Evolutionary conservation across 2,329 filamentous ascomycete species (phyloP).

Genomic region (Gaeumannomyces tritici): DNA sequence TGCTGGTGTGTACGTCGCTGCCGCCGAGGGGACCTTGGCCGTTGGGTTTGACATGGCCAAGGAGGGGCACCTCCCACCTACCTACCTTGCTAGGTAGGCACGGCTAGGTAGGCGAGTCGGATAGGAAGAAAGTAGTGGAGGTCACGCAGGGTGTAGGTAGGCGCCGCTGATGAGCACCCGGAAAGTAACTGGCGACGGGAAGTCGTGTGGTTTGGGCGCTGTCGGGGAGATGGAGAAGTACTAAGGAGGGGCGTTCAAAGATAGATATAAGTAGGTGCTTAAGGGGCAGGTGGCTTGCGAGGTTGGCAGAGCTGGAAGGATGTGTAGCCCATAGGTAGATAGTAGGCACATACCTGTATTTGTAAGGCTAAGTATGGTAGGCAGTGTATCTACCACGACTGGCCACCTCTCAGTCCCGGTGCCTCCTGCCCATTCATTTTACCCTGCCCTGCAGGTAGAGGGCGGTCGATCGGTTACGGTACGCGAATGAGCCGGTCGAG

Average conservation of each 20-base stretch:
- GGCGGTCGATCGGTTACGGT: background rate
- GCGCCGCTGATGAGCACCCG: too few species aligned
- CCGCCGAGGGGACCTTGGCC: conserved; percentile 48
- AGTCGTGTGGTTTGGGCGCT: background rate
- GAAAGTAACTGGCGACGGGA: background rate
- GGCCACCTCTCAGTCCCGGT: background rate
- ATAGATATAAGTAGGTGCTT: too few species aligned
- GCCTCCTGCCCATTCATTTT: background rate
- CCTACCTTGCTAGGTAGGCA: background rate
- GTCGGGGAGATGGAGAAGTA: too few species aligned
- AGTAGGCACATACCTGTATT: too few species aligned
- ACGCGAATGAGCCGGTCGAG: background rate
- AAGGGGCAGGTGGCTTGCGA: background rate
- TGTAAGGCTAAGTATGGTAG: too few species aligned
- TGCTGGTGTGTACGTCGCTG: conserved; percentile 49
- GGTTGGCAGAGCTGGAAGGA: too few species aligned
- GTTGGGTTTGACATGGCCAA: conserved; percentile 15
- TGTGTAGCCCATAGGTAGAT: too few species aligned
- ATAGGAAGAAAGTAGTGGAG: too few species aligned
- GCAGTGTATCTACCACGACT: background rate
- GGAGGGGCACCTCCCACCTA: background rate
- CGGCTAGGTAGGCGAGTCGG: too few species aligned
- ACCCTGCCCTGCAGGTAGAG: background rate
- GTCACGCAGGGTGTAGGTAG: too few species aligned
- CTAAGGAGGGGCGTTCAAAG: too few species aligned